A percentile compares a stretch with the other conserved stretches of the same genome.
phyloP scores from a whole-genome alignment of 2,329 filamentous ascomycete species.

The Diaporthe sp. region DNA sequence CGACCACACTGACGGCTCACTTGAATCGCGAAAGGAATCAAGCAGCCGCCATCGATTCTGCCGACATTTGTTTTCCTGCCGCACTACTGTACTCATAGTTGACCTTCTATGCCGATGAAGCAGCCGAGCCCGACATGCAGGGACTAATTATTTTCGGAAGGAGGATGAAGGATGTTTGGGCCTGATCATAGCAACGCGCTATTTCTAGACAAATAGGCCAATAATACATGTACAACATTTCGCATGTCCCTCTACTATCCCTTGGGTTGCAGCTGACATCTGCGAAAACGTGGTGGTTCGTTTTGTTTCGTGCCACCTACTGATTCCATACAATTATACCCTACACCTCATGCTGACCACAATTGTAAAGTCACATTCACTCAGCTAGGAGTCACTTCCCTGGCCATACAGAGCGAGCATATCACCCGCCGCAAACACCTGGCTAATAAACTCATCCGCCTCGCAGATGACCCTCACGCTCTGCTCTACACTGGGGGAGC shows the following conservation, averaged over 20 bases:
- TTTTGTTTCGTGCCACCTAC: neutral
- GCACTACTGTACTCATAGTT: neutral
- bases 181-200: neutral
- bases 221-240: neutral
- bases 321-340: neutral
- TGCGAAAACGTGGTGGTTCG: too few relatives aligned
- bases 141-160: neutral
- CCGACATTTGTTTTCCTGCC: neutral
- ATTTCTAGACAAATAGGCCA: neutral
- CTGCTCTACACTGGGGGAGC: slow-evolving; percentile 62
- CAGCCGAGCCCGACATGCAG: too few relatives aligned
- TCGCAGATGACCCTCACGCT: slow-evolving; percentile 61
- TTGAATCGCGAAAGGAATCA: neutral
- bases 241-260: neutral
- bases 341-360: neutral
- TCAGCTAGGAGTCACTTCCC: neutral
- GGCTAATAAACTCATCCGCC: slow-evolving; percentile 57
- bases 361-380: neutral
- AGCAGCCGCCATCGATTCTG: neutral
- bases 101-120: neutral
- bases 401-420: slow-evolving; percentile 34
- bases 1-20: neutral
- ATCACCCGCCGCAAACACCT: slow-evolving; percentile 48
- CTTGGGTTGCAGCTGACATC: neutral
- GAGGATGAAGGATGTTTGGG: neutral